These are phyloP conservation scores for Inosperma sp. DNA, from an alignment of 768 basidiomycete species.

Conservation along the genomic window DNA sequence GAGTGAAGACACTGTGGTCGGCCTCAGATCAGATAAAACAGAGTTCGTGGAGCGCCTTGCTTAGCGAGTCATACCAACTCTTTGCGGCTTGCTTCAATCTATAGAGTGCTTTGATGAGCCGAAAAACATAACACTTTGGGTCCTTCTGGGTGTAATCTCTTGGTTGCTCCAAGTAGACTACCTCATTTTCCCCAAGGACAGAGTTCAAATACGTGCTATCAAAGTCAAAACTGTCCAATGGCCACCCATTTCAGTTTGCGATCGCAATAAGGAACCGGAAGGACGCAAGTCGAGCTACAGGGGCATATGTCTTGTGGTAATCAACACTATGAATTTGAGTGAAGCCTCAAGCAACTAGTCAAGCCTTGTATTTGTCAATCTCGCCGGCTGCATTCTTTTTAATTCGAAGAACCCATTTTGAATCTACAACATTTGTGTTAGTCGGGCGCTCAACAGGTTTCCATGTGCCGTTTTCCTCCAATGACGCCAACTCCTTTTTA, in stretches of 20 bases:
- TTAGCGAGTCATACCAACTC: slow-evolving; percentile 17
- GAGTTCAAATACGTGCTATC: no score
- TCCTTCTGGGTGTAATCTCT: slow-evolving; percentile 7
- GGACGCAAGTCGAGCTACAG: slow-evolving; percentile 9
- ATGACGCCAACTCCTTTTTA: no score
- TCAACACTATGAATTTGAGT: slow-evolving; percentile 37
- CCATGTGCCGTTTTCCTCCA: no score
- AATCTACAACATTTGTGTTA: no score
- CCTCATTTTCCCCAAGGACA: no score
- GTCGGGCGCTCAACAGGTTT: no score
- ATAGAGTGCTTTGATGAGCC: slow-evolving; percentile 15
- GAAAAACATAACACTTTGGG: no score
- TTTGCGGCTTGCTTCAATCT: slow-evolving; percentile 17
- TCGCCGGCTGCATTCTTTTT: no score
- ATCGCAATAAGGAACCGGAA: slow-evolving; percentile 22
- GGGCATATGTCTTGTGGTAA: slow-evolving; percentile 32
- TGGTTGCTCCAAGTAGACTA: no score
- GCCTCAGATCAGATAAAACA: slow-evolving; percentile 17
- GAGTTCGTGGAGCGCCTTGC: slow-evolving; percentile 10
- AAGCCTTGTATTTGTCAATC: slow-evolving; percentile 36
- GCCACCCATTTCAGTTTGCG: slow-evolving; percentile 23
- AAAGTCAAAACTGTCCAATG: no score
- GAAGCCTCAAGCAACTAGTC: slow-evolving; percentile 40
- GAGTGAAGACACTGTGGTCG: slow-evolving; percentile 16
- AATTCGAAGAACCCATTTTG: no score